A percentile compares a stretch with the other conserved stretches of the same genome.
Evolutionary conservation across 2,329 filamentous ascomycete species (phyloP).

Genomic region (Massarina eburnea): DNA sequence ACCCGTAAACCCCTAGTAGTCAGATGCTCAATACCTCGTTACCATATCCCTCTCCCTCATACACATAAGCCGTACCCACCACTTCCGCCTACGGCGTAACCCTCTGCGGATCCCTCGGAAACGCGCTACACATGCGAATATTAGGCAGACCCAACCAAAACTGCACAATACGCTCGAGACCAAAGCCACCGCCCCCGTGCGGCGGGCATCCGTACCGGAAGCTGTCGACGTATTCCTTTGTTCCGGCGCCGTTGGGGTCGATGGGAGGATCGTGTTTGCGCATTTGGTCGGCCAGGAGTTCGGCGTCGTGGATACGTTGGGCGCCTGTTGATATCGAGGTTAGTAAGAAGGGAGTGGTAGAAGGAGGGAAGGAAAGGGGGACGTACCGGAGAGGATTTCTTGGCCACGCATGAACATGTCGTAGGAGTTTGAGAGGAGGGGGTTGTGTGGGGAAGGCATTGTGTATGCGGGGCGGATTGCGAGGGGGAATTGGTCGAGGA

Average conservation of each 20-base stretch:
- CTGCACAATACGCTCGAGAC: constrained; percentile 67
- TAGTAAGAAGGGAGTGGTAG: no score
- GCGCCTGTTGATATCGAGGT: constrained; percentile 68
- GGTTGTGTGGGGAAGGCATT: constrained; percentile 61
- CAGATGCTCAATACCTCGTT: no score
- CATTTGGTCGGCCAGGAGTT: constrained; percentile 61
- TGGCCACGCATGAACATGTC: constrained; percentile 73
- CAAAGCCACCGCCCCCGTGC: constrained; percentile 66
- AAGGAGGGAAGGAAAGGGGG: no score
- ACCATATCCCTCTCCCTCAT: no score
- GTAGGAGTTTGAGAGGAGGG: constrained; percentile 61
- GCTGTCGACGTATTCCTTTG: constrained; percentile 64
- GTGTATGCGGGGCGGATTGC: constrained; percentile 89
- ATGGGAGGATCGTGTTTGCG: constrained; percentile 57
- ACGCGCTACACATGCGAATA: constrained; percentile 62
- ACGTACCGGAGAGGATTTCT: constrained; percentile 58
- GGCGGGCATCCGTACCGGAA: constrained; percentile 66
- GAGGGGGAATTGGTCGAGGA: constrained; percentile 94
- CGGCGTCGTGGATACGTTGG: constrained; percentile 66
- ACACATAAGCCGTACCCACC: no score
- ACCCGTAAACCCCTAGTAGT: no score
- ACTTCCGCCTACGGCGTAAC: constrained; percentile 44
- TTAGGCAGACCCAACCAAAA: constrained; percentile 68
- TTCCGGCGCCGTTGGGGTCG: constrained; percentile 60
- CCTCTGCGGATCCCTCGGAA: constrained; percentile 65